Percentiles rank a stretch among this genome's conserved stretches.
phyloP scores from a whole-genome alignment of 208 protist genomes.

The Phytomonas serpens region DNA sequence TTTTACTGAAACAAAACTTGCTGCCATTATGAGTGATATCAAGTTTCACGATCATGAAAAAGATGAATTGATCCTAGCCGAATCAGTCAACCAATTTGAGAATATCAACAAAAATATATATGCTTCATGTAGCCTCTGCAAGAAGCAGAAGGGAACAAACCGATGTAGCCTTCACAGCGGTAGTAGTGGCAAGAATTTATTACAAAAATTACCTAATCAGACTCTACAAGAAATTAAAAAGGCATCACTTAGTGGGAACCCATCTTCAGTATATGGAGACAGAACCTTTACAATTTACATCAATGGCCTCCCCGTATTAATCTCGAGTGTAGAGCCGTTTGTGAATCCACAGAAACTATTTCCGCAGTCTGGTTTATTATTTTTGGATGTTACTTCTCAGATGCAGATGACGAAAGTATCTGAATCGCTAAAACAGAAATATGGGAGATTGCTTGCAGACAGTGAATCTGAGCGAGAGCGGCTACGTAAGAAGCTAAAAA shows the following conservation, averaged over 20 bases:
- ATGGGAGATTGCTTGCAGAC: not conserved
- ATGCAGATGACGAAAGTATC: not conserved
- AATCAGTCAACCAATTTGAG: not conserved
- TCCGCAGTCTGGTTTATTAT: conserved; percentile 13
- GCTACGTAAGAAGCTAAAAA: not conserved
- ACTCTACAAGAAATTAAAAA: not conserved
- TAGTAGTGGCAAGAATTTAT: not conserved
- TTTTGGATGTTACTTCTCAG: conserved; percentile 19
- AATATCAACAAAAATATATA: not conserved
- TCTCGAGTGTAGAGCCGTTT: conserved; percentile 15
- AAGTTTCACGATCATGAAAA: not conserved
- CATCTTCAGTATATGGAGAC: not conserved
- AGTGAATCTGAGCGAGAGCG: not conserved
- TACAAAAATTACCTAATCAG: not conserved
- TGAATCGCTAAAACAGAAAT: not conserved
- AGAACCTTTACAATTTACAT: conserved; percentile 18
- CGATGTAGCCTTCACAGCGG: not conserved
- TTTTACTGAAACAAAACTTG: not conserved
- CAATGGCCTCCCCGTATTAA: conserved; percentile 11
- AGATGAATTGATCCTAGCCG: not conserved
- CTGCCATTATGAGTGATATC: conserved; percentile 7
- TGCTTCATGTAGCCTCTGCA: not conserved
- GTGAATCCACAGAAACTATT: conserved; percentile 17
- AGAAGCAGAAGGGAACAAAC: not conserved
- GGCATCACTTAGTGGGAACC: not conserved